Evolutionary conservation across 371 early-diverging fungal species (phyloP).

Genomic region (Funneliformis caledonium): DNA sequence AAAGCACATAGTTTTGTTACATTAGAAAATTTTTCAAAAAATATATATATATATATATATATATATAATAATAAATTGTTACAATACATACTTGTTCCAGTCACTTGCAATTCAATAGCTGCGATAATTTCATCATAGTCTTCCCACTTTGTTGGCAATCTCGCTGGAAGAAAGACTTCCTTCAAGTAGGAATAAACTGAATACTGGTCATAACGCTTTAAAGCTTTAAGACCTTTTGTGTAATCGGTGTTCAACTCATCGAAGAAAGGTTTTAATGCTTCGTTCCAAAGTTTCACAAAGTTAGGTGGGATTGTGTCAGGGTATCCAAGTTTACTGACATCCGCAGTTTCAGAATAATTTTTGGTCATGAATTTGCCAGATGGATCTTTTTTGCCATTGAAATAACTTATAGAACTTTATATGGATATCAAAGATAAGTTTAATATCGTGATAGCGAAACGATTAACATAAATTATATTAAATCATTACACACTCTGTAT

Average conservation of each 20-base stretch:
- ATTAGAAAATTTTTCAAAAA: no score
- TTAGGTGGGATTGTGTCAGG: not conserved
- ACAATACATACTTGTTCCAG: not conserved
- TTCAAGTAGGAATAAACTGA: not conserved
- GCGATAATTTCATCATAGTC: constrained; percentile 17
- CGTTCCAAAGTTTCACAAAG: not conserved
- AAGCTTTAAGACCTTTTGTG: not conserved
- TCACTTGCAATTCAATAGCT: not conserved
- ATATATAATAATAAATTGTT: no score
- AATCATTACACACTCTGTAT: not conserved
- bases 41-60: no score
- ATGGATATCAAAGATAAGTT: no score
- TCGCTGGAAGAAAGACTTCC: constrained; percentile 1
- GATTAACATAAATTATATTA: no score
- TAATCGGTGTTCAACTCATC: not conserved
- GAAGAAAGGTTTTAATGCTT: not conserved
- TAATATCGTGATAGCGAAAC: no score
- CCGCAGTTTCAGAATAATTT: not conserved
- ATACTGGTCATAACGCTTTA: not conserved
- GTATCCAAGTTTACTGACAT: not conserved
- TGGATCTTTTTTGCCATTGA: not conserved
- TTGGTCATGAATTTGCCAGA: not conserved
- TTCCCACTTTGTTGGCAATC: not conserved
- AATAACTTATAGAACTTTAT: not conserved
- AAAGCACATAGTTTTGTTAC: no score